Evolutionary conservation across 768 basidiomycete species (phyloP).

Genomic region (Kwoniella botswanensis): DNA sequence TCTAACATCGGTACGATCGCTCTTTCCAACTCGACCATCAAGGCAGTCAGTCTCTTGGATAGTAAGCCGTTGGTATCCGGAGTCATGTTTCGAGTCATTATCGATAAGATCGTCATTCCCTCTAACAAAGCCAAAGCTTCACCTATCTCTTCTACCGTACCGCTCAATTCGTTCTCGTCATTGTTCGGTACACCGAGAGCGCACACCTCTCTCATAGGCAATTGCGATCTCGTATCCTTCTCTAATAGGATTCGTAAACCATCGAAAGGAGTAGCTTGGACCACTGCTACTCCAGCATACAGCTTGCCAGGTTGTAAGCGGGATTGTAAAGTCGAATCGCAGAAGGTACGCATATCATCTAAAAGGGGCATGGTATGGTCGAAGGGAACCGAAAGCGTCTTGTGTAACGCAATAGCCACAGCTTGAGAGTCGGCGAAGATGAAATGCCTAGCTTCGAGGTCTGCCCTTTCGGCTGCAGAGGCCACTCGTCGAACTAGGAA

Average conservation of each 20-base stretch:
- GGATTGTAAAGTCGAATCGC: conserved; percentile 42
- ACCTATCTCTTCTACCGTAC: conserved; percentile 56
- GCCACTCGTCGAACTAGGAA: conserved; percentile 55
- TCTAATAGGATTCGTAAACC: conserved; percentile 56
- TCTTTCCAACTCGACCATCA: conserved; percentile 47
- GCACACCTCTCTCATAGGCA: conserved; percentile 57
- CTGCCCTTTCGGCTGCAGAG: conserved; percentile 45
- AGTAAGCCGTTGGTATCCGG: conserved; percentile 16
- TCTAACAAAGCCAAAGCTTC: conserved; percentile 53
- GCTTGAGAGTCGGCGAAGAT: conserved; percentile 56
- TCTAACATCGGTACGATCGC: conserved; percentile 58
- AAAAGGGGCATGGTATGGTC: conserved; percentile 53
- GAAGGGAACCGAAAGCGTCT: conserved; percentile 53
- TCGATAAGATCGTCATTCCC: conserved; percentile 51
- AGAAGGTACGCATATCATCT: conserved; percentile 48
- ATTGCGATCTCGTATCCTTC: conserved; percentile 45
- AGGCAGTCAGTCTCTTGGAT: conserved; percentile 27
- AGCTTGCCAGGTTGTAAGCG: conserved; percentile 47
- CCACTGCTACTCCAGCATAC: conserved; percentile 55
- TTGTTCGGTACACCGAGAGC: conserved; percentile 20
- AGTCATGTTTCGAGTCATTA: conserved; percentile 47
- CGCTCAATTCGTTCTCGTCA: conserved; percentile 34
- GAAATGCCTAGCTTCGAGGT: conserved; percentile 52
- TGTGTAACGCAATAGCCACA: conserved; percentile 51
- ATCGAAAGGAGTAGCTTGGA: conserved; percentile 58